Evolutionary conservation across 495 filamentous ascomycete species (phyloP).

Genomic region (Penicillium bovifimosum): DNA sequence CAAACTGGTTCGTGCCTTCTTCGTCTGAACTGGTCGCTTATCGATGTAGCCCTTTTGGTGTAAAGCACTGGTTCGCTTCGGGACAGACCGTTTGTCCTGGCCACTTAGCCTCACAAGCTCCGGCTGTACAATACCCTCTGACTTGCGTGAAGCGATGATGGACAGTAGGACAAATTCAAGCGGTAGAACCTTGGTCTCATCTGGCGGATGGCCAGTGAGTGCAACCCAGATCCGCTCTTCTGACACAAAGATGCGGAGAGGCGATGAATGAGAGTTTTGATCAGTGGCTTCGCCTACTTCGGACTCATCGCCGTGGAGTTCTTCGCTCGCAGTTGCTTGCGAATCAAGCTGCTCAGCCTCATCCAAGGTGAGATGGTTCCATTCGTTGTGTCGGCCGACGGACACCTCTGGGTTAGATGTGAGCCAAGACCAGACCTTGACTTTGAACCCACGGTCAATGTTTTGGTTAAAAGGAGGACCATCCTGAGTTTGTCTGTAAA

Average conservation of each 20-base stretch:
- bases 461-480: constrained; percentile 18
- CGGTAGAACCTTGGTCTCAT: constrained; percentile 58
- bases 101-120: constrained; percentile 69
- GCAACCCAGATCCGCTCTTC: constrained; percentile 68
- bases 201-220: constrained; percentile 72
- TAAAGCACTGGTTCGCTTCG: constrained; percentile 70
- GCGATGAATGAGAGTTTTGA: constrained; percentile 4
- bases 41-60: constrained; percentile 77
- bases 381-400: constrained; percentile 38
- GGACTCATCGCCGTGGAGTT: background rate
- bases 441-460: constrained; percentile 46
- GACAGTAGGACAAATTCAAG: constrained; percentile 72
- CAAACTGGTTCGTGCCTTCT: constrained; percentile 60
- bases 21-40: constrained; percentile 64
- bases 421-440: constrained; percentile 55
- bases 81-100: constrained; percentile 86
- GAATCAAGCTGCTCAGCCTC: constrained; percentile 34
- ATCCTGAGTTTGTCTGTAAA: constrained; percentile 31
- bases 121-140: constrained; percentile 70
- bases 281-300: constrained; percentile 4
- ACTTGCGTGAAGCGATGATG: constrained; percentile 68
- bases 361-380: constrained; percentile 40
- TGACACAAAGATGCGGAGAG: constrained; percentile 52
- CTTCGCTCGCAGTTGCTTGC: background rate
- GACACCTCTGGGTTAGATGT: constrained; percentile 47